Evolutionary conservation across 306 rosid genomes (phyloP).

Genomic region (Crotalaria pallida): DNA sequence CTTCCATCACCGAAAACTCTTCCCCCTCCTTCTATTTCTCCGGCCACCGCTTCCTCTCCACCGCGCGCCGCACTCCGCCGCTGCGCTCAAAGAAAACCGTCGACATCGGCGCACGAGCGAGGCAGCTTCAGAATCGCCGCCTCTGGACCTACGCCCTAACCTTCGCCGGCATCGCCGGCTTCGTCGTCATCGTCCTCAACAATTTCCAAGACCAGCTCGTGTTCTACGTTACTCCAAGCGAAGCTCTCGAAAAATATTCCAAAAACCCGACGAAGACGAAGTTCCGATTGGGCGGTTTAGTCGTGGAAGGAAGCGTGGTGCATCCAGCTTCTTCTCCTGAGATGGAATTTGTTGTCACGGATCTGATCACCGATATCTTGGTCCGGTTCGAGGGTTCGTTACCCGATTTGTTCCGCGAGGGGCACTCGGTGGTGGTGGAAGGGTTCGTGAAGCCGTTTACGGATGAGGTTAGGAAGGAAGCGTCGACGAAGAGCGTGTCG

Average conservation of each 20-base stretch:
- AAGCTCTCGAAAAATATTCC: constrained; percentile 51
- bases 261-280: constrained; percentile 64
- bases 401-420: constrained; percentile 90
- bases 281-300: constrained; percentile 87
- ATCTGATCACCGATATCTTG: constrained; percentile 75
- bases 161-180: constrained; percentile 70
- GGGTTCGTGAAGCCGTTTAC: constrained; percentile 84
- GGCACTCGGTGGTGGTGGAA: constrained; percentile 85
- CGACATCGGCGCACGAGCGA: constrained; percentile 79
- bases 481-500: constrained; percentile 50
- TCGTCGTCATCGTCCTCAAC: constrained; percentile 73
- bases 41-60: constrained; percentile 56
- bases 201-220: constrained; percentile 71
- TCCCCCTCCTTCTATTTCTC: not conserved
- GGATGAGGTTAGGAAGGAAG: constrained; percentile 50
- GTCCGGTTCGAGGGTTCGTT: constrained; percentile 69
- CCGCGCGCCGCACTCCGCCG: constrained; percentile 49
- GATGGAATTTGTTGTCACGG: constrained; percentile 83
- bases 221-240: constrained; percentile 85
- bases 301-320: constrained; percentile 82
- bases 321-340: constrained; percentile 69
- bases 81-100: constrained; percentile 46
- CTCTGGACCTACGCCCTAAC: constrained; percentile 82
- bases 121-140: constrained; percentile 81
- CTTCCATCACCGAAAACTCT: not conserved